These are phyloP conservation scores for Boletus patriciae DNA, from an alignment of 768 basidiomycete species.

Conservation along the genomic window DNA sequence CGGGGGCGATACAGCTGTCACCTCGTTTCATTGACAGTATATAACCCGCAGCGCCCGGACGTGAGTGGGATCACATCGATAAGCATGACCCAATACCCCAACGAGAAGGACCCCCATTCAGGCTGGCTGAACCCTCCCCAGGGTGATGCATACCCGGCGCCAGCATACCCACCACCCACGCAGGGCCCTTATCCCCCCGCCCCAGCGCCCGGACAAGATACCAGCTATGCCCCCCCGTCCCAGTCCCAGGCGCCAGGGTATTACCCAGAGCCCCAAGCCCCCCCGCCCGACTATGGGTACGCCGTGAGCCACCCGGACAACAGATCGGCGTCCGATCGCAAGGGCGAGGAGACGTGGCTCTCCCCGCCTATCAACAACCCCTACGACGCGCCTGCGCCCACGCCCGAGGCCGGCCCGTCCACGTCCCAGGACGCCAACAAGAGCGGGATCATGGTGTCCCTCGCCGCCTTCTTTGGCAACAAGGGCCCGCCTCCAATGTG, in stretches of 20 bases:
- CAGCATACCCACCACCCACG: constrained; percentile 12
- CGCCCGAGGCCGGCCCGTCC: background rate
- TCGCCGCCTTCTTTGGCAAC: constrained; percentile 29
- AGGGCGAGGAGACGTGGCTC: background rate
- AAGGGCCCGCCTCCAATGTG: constrained; percentile 28
- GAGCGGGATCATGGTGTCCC: constrained; percentile 13
- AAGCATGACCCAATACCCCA: constrained; percentile 23
- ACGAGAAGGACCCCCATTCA: constrained; percentile 26
- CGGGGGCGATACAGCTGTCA: background rate
- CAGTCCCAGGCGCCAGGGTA: too few relatives aligned
- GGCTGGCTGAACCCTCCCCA: constrained; percentile 12
- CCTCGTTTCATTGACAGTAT: background rate
- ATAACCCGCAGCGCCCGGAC: background rate
- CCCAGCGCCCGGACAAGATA: background rate
- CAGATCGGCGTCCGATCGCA: background rate
- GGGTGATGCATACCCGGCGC: constrained; percentile 2
- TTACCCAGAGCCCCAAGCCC: background rate
- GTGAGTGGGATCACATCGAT: constrained; percentile 1
- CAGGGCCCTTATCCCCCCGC: background rate
- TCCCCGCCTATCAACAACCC: background rate
- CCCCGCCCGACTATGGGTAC: constrained; percentile 14
- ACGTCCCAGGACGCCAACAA: background rate
- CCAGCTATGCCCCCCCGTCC: background rate
- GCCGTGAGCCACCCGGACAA: constrained; percentile 4
- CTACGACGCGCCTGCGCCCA: background rate